Base-by-base conservation (phyloP, 129 eudicot species). In the Oenanthe sinensis region DNA sequence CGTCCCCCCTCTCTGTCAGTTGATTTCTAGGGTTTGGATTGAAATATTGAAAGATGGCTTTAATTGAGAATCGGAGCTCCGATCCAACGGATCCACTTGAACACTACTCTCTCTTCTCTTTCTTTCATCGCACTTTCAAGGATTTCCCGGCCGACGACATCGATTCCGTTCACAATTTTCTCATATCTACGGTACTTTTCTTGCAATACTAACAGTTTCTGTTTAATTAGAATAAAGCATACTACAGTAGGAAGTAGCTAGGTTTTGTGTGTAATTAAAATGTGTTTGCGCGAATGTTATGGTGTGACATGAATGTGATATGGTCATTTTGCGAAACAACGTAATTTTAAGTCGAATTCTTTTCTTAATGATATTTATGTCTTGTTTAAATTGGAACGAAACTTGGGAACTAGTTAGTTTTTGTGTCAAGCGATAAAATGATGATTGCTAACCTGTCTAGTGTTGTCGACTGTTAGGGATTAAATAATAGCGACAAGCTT, bases 401-500 rank as follows among this genome's bases (percentile, higher is more conserved):
- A 60, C 13, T 6, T 2, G 9, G 12, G 33, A 65, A 65, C 2
- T 11, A 63, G 16, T 39, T 63, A 63, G 36, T 33, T 28, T 24
- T 72, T 6, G 30, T 81, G 2, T 71, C 44, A n/a, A n/a, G 68
- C 46, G 74, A 75, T 20, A n/a, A 36, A 80, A 44, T 71, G 54
- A 44, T 24, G 36, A 44, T 43, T 50, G 26, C 74, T 70, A 75
- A 16, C 33, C 75, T 78, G 15, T 33, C 72, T 43, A 22, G 24
- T 60, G 15, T 10, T 5, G 6, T 30, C 42, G 13, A 67, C 43
- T 67, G 9, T 13, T 30, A 67, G 96, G 90, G 82, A 33, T 77
- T 82, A 39, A 87, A 74, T 74, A 83, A 81, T 81, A 87, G 87
- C 20, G 88, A 83, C 19, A 85, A 83, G 85, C 85, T 85, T 77